Evolutionary conservation across 2,329 filamentous ascomycete species (phyloP), one percentile per base, ranked within the genome.

Genomic region (Diplodia seriata): DNA sequence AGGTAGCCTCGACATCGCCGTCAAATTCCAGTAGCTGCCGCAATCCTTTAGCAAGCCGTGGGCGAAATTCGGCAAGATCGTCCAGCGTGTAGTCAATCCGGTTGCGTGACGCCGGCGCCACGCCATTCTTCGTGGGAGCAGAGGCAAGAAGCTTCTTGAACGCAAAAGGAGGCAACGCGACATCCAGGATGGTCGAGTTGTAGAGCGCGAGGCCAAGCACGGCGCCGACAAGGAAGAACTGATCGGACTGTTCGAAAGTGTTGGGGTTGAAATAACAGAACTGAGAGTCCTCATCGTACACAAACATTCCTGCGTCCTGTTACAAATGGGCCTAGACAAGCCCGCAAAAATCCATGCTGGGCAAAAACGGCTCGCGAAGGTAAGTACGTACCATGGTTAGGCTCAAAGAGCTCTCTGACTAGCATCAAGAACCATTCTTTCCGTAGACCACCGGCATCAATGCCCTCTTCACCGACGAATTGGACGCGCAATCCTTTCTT

Each of bases 361-460:
- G 1, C 33, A 56, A 7, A 11, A 20, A 38, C 9, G 9, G 3
- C n/a, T 36, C 20, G 50, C 12, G 20, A 18, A 14, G 15, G 12
- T 2, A 29, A 8, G 14, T 26, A 54, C 88, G 73, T 84, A 93
- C 91, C 92, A 81, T 97, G 91, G 72, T 94, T 89, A 3, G 93
- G 93, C 73, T 96, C 93, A 79, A 97, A 97, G 38, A 97, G 90
- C 75, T 97, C 94, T 72, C 93, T 86, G 59, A 95, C 89, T 26
- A 97, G 85, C 68, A 97, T 85, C 62, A 97, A 81, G 76, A 97
- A 97, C 94, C 94, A 97, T 80, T 97, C 94, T 78, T 97, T 97
- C 68, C 93, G 88, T 67, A 97, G 83, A 0, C 94, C 94, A 47
- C 94, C 94, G 4, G 91, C 93, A 80, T 97, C 94, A 62, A 97